These are phyloP conservation scores for Lobosporangium transversale DNA, from an alignment of 192 early-diverging fungal genomes.

Conservation along the genomic window DNA sequence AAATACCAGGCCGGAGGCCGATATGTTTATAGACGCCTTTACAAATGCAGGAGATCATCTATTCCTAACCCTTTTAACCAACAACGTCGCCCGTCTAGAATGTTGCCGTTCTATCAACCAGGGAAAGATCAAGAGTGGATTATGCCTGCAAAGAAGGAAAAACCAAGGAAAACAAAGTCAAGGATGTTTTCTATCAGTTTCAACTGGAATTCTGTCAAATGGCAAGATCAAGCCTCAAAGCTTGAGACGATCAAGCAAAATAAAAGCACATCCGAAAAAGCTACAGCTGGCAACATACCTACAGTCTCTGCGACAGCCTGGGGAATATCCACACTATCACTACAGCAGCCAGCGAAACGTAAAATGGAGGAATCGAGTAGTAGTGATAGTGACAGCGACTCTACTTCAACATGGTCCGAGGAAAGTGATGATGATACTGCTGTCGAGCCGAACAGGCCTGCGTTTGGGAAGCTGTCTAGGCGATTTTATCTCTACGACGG, in stretches of 20 bases:
- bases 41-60: constrained; percentile 25
- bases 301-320: constrained; percentile 7
- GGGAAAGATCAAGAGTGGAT: constrained; percentile 51
- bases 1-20: constrained; percentile 45
- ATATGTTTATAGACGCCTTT: constrained; percentile 36
- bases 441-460: not conserved
- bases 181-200: constrained; percentile 5
- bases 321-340: constrained; percentile 9
- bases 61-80: not conserved
- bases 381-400: constrained; percentile 28
- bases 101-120: constrained; percentile 46
- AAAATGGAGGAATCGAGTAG: constrained; percentile 13
- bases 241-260: not conserved
- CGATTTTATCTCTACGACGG: not conserved
- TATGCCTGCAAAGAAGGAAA: constrained; percentile 14
- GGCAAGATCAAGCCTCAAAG: not conserved
- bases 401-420: constrained; percentile 19
- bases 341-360: constrained; percentile 9
- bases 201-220: constrained; percentile 15
- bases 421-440: constrained; percentile 31
- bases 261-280: not conserved
- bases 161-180: constrained; percentile 3
- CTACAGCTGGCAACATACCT: not conserved
- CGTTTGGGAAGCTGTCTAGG: constrained; percentile 7
- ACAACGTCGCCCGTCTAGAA: constrained; percentile 15